Evolutionary conservation across 106 monocot genomes (phyloP).

Genomic region (Iris macrosiphon): DNA sequence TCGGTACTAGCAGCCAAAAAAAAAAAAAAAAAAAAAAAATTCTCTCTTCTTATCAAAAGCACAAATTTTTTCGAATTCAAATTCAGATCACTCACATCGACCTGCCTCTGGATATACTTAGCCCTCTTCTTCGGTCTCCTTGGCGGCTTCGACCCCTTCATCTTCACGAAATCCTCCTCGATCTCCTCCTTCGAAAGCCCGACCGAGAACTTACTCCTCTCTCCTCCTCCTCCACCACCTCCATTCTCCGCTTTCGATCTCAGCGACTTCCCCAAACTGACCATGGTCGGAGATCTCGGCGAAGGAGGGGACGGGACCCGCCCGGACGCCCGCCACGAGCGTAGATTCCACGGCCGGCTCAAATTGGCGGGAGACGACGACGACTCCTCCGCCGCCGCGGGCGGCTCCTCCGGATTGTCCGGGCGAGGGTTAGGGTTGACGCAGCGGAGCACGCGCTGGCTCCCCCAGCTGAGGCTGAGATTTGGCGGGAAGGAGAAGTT

Average conservation of each 20-base stretch:
- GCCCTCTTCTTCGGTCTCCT: conserved; percentile 68
- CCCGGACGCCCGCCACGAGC: conserved; percentile 10
- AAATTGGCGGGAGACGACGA: not conserved
- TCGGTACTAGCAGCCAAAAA: too few relatives aligned
- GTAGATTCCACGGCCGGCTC: conserved; percentile 14
- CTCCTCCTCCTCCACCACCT: conserved; percentile 21
- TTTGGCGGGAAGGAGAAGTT: conserved; percentile 17
- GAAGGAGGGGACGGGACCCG: conserved; percentile 1
- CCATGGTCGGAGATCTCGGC: not conserved
- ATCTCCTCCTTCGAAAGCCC: conserved; percentile 62
- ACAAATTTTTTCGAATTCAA: conserved; percentile 2
- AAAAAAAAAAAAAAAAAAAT: not conserved
- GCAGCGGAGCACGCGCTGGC: conserved; percentile 21
- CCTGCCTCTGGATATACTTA: conserved; percentile 35
- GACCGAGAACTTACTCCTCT: conserved; percentile 55
- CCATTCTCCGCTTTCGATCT: conserved; percentile 32
- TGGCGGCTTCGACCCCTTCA: conserved; percentile 66
- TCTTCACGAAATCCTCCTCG: conserved; percentile 66
- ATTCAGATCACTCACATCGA: too few relatives aligned
- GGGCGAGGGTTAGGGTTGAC: conserved; percentile 1
- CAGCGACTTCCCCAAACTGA: not conserved
- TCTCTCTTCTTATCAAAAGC: not conserved
- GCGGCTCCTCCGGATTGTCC: not conserved
- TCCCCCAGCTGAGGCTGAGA: conserved; percentile 14
- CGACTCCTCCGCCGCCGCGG: not conserved